Evolutionary conservation across 305 asterid genomes (phyloP), one percentile per base, ranked within the genome.

Genomic region (Rubia tinctorum): DNA sequence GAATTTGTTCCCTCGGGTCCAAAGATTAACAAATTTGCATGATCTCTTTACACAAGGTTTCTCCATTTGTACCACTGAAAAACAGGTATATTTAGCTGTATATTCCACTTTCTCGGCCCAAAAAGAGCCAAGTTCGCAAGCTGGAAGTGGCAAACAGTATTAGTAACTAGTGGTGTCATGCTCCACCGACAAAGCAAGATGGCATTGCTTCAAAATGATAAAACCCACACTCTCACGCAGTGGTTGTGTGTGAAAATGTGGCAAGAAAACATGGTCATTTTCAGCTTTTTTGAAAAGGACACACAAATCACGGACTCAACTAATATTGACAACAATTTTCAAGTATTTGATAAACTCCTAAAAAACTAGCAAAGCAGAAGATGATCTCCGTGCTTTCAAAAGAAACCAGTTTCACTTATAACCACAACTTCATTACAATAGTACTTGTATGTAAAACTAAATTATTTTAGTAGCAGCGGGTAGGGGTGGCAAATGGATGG

Each of bases 111-210:
- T 59, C 64, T 59, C 37, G 14, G 4, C 64, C 18, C 64, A 59
- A 22, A 59, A 59, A 59, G 34, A 34, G 64, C 64, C 64, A 59
- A 59, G 64, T 25, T 60, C 66, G 64, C 37, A 58, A 7, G 64
- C 34, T 22, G 64, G 30, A 22, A 58, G 22, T 1, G 60, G 7
- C 1, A 4, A 18, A 53, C 60, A 53, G 60, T 4, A 53, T 2
- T 8, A 17, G 12, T 3, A n/a, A n/a, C 11, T 17, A 12, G 13
- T 47, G 14, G 55, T 7, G 30, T 22, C 64, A 58, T 60, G 40
- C 42, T 10, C 42, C 73, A 70, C 73, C 73, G 73, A 64, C 47
- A 66, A 0, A 13, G 73, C 42, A 49, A 56, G 15, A 2, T 61
- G 34, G 42, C 0, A 2, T 25, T 70, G 44, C 69, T 7, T 13